A percentile compares a stretch with the other conserved stretches of the same genome.
Conservation (phyloP, 352 stramenopile genomes). For the Globisporangium spinosum region DNA sequence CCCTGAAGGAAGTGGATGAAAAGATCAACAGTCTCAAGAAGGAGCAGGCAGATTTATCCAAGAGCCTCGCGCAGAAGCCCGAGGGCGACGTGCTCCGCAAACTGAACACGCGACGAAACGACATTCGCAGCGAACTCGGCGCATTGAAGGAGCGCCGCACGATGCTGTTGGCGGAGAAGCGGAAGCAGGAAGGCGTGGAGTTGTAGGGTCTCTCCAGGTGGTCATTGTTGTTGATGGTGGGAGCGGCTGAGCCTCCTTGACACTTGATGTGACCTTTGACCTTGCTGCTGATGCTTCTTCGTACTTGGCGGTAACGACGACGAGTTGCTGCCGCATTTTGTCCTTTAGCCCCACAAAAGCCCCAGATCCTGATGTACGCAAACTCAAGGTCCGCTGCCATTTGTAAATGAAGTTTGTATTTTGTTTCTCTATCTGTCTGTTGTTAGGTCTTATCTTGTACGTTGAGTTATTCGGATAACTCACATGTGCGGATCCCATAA, state of each 20-base stretch:
- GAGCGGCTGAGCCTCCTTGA: neutral
- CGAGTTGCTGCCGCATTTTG: neutral
- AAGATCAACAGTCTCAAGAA: constrained; percentile 82
- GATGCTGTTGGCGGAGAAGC: constrained; percentile 75
- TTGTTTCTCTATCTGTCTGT: neutral
- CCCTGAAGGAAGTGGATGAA: constrained; percentile 75
- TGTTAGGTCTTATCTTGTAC: neutral
- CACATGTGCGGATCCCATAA: neutral
- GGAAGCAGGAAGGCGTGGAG: constrained; percentile 70
- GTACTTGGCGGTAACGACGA: neutral
- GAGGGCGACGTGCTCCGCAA: constrained; percentile 77
- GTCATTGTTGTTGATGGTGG: neutral
- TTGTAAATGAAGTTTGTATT: constrained; percentile 12
- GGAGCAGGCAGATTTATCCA: constrained; percentile 75
- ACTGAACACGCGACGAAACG: constrained; percentile 78
- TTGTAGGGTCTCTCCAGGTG: constrained; percentile 16
- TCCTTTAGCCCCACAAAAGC: neutral
- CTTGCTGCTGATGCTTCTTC: neutral
- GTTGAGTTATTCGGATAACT: neutral
- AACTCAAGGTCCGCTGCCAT: neutral
- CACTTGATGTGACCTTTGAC: neutral
- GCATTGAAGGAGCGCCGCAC: constrained; percentile 79
- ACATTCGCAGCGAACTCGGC: constrained; percentile 82
- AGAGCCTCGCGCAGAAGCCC: constrained; percentile 68
- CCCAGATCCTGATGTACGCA: neutral